Evolutionary conservation across 1,139 yeast genomes (phyloP), one percentile per base, ranked within the genome.

Genomic region (Magnusiomyces paraingens): DNA sequence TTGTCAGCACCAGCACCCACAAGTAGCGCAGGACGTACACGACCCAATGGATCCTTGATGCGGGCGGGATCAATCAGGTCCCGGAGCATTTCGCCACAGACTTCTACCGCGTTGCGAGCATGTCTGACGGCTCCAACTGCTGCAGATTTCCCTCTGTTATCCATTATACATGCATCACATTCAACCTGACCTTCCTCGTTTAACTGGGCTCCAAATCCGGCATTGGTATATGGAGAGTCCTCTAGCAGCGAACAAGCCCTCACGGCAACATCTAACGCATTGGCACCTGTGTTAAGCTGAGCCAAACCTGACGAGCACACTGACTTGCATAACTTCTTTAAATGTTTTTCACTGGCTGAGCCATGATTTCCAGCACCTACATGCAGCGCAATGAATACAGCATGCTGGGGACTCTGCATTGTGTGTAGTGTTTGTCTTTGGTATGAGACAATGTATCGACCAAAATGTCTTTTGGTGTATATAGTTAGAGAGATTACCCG

Each of bases 171-270:
- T 1, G 81, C 78, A 63, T 82, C 87, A 59, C 83, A 79, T 56
- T 77, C 80, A 0, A 80, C 81, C 2, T 65, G 55, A 0, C 84
- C 84, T 1, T 63, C 56, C 11, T 68, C 55, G 57, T 78, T 77
- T 52, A 81, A 66, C 17, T 80, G 77, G 1, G 84, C 76, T 1
- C 86, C 86, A 51, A 62, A 66, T 0, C 86, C 87, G 2, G 84
- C 78, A 61, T 82, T 82, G 14, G 84, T 80, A 52, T 75, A 61
- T 8, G 69, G 62, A 2, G 77, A 71, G 32, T 65, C 65, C 60
- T 82, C 86, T 15, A 82, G 63, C 2, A 71, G 50, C 38, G 63
- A 62, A 49, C 69, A 63, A 0, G 64, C 66, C 11, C 52, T 59
- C 2, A 61, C 61, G 3, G 64, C 68, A 1, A 59, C 66, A 14